A percentile compares a stretch with the other conserved stretches of the same genome.
These are phyloP conservation scores for Diaporthe destruens DNA, from an alignment of 2,329 filamentous ascomycete genomes.

Conservation along the genomic window DNA sequence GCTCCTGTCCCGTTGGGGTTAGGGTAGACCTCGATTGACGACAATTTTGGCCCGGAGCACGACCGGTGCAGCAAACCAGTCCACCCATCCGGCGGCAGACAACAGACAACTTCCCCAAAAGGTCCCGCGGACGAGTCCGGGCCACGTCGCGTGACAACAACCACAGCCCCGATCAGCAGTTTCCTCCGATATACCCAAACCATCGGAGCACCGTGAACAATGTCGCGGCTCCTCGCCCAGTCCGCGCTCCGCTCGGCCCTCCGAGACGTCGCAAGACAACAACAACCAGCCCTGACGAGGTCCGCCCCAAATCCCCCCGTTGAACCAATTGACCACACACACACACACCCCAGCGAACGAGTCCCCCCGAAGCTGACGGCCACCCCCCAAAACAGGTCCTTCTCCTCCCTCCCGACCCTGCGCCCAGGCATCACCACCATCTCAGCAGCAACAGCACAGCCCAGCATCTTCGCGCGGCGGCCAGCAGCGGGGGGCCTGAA, in stretches of 20 bases:
- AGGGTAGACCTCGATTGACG: not conserved
- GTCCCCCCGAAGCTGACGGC: too few species aligned
- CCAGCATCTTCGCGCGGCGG: slow-evolving; percentile 47
- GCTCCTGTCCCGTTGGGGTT: not conserved
- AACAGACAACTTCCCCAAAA: not conserved
- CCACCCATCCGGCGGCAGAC: not conserved
- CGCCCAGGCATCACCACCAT: slow-evolving; percentile 64
- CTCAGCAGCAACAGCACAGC: slow-evolving; percentile 42
- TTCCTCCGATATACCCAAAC: not conserved
- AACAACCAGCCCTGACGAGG: slow-evolving; percentile 35
- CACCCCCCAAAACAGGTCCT: slow-evolving; percentile 49
- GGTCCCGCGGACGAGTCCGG: not conserved
- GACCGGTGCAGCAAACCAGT: not conserved
- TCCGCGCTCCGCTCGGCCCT: slow-evolving; percentile 39
- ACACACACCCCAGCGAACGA: too few species aligned
- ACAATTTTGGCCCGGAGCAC: not conserved
- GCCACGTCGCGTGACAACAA: slow-evolving; percentile 2
- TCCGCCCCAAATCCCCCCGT: not conserved
- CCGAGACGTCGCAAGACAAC: slow-evolving; percentile 38
- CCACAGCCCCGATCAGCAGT: not conserved
- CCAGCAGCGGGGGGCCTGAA: slow-evolving; percentile 43
- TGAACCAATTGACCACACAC: too few species aligned
- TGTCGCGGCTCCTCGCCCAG: slow-evolving; percentile 39
- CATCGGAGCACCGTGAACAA: slow-evolving; percentile 28
- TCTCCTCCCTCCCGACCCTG: slow-evolving; percentile 61